Evolutionary conservation across 1,284 basidiomycete genomes (phyloP).

Genomic region (Cutaneotrichosporon dermatis): DNA sequence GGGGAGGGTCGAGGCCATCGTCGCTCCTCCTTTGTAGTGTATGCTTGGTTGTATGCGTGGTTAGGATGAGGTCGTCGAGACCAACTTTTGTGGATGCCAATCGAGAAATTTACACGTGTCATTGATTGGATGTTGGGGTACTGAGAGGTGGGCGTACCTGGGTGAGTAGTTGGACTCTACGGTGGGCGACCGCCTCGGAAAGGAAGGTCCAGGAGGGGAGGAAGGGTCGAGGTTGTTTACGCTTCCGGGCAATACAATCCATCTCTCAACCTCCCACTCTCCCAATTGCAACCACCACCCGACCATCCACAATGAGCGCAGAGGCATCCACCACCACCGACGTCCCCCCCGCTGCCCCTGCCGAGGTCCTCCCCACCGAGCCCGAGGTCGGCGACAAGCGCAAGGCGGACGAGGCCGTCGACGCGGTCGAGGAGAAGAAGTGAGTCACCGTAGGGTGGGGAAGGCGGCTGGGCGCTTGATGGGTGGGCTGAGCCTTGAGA

Average conservation of each 20-base stretch:
- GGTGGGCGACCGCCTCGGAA: too few relatives aligned
- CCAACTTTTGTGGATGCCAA: not conserved
- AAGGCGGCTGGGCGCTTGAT: not conserved
- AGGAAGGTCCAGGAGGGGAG: too few relatives aligned
- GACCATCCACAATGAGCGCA: slow-evolving; percentile 19
- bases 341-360: not conserved
- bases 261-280: slow-evolving; percentile 3
- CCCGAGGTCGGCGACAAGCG: slow-evolving; percentile 28
- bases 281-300: not conserved
- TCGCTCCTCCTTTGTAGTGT: too few relatives aligned
- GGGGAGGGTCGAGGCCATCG: slow-evolving; percentile 7
- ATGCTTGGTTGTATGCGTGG: too few relatives aligned
- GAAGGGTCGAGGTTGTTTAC: too few relatives aligned
- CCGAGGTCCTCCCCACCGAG: not conserved
- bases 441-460: slow-evolving; percentile 12
- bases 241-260: not conserved
- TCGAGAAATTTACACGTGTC: too few relatives aligned
- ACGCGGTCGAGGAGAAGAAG: slow-evolving; percentile 30
- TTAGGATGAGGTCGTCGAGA: not conserved
- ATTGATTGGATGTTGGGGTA: too few relatives aligned
- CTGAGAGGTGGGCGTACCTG: too few relatives aligned
- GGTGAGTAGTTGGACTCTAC: too few relatives aligned
- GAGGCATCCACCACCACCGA: slow-evolving; percentile 8
- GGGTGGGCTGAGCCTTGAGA: too few relatives aligned
- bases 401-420: slow-evolving; percentile 27